Conservation (phyloP, 805 yeast species). For the Lipomyces yamadae region DNA sequence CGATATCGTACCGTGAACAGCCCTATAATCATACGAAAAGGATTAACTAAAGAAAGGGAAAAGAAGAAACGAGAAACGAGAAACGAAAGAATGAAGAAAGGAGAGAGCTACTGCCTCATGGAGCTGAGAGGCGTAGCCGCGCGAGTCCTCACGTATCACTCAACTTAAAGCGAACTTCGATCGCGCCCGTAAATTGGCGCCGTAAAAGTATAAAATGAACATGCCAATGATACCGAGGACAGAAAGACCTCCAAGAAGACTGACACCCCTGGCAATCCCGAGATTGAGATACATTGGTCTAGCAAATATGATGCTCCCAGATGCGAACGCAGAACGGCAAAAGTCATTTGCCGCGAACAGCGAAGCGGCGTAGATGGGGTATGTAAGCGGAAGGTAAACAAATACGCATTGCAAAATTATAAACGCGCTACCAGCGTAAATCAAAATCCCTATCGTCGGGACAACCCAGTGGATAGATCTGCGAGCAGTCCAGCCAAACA, state of each 20-base stretch:
- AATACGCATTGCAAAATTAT: conserved; percentile 58
- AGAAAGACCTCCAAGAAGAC: conserved; percentile 50
- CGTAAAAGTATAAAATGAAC: background rate
- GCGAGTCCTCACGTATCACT: background rate
- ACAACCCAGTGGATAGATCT: conserved; percentile 55
- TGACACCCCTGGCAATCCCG: conserved; percentile 55
- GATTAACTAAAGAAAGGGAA: too few relatives aligned
- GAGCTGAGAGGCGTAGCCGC: too few relatives aligned
- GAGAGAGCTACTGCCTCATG: too few relatives aligned
- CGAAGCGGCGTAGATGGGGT: conserved; percentile 58
- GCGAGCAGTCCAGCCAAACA: conserved; percentile 59
- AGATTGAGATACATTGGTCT: conserved; percentile 57
- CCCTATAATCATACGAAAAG: too few relatives aligned
- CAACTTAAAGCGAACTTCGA: conserved; percentile 9
- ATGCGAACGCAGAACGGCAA: conserved; percentile 57
- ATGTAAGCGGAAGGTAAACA: conserved; percentile 56
- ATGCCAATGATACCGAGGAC: conserved; percentile 44
- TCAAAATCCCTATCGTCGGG: conserved; percentile 52
- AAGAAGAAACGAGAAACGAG: too few relatives aligned
- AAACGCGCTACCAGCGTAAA: conserved; percentile 52
- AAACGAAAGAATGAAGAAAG: too few relatives aligned
- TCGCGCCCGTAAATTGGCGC: conserved; percentile 9
- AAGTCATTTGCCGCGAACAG: conserved; percentile 63
- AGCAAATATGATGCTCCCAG: conserved; percentile 69
- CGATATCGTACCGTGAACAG: background rate